Evolutionary conservation across 1,284 basidiomycete species (phyloP), one percentile per base, ranked within the genome.

Genomic region (Fomes fomentarius): DNA sequence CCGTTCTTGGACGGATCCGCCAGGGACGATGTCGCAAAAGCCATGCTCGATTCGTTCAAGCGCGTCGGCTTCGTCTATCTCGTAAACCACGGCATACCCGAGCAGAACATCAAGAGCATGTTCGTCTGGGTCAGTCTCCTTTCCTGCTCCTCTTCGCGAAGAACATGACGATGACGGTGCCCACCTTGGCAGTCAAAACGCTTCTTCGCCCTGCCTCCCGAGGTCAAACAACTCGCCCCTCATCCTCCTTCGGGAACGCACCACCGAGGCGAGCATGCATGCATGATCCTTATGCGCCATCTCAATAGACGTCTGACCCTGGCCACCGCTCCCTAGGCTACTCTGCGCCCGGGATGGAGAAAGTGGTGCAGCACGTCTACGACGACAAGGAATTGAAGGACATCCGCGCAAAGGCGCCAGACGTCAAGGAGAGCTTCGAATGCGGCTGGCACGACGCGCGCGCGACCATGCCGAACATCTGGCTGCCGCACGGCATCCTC

Each of bases 341-440:
- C 57, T 81, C 79, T 4, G 66, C 76, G 2, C 75, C 74, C 6
- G 79, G 79, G 2, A 43, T 69, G 17, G 80, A 82, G 59, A 79
- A 80, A 50, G 71, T 80, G 17, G 54, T 61, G 0, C 77, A 80
- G 45, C 73, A 80, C 55, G 58, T 77, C 17, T 76, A 77, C 55
- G 73, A 76, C 45, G 65, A 69, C 0, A 66, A 71, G 3, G 74
- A 76, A 39, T 59, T 77, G 4, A 69, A 67, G 5, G 64, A 71
- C 22, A 62, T 72, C 9, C 69, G 76, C 11, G 61, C 63, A 15
- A 71, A 73, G 26, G 70, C 71, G 4, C 74, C 77, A 2, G 82
- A 84, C 60, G 72, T 77, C 40, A 84, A 84, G 62, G 83, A 85
- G 65, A 82, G 76, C 53, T 84, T 80, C 58, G 83, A 85, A 49